A percentile compares a stretch with the other conserved stretches of the same genome.
Evolutionary conservation across 768 basidiomycete species (phyloP).

Genomic region (Leccinum uliginosum): DNA sequence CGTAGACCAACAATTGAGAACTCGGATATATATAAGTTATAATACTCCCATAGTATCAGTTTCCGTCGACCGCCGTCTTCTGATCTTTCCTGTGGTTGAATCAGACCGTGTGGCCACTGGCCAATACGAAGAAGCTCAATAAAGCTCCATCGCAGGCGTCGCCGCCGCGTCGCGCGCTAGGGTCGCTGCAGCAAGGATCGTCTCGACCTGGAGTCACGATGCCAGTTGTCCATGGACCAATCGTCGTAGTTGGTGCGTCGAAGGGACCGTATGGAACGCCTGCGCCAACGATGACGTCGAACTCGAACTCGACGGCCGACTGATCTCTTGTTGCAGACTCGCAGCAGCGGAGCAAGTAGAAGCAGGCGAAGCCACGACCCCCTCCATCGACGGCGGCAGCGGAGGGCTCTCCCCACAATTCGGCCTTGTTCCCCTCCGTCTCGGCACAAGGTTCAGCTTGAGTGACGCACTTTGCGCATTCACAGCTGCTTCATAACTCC

Average conservation of each 20-base stretch:
- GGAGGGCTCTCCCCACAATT: conserved; percentile 4
- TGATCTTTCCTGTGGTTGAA: too few relatives aligned
- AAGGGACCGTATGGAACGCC: conserved; percentile 33
- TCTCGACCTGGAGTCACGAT: too few relatives aligned
- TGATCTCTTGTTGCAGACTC: conserved; percentile 23
- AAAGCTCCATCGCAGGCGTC: too few relatives aligned
- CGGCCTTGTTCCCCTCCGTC: conserved; percentile 27
- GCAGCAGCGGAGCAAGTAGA: not conserved
- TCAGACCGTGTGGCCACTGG: too few relatives aligned
- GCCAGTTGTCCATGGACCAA: too few relatives aligned
- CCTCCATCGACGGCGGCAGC: conserved; percentile 18
- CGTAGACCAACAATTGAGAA: too few relatives aligned
- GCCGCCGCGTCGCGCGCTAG: too few relatives aligned
- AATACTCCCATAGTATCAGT: too few relatives aligned
- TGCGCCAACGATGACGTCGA: conserved; percentile 38
- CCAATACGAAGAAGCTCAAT: too few relatives aligned
- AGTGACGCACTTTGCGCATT: conserved; percentile 62
- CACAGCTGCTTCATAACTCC: conserved; percentile 72
- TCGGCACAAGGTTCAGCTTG: conserved; percentile 51
- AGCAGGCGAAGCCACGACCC: not conserved
- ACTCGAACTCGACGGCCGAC: conserved; percentile 37
- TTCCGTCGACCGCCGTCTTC: too few relatives aligned
- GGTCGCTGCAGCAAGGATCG: too few relatives aligned
- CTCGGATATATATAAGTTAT: too few relatives aligned
- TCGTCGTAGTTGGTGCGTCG: not conserved